Percentiles rank a stretch among this genome's conserved stretches.
Conservation (phyloP, 345 rosid species). For the Syzygium jambos region DNA sequence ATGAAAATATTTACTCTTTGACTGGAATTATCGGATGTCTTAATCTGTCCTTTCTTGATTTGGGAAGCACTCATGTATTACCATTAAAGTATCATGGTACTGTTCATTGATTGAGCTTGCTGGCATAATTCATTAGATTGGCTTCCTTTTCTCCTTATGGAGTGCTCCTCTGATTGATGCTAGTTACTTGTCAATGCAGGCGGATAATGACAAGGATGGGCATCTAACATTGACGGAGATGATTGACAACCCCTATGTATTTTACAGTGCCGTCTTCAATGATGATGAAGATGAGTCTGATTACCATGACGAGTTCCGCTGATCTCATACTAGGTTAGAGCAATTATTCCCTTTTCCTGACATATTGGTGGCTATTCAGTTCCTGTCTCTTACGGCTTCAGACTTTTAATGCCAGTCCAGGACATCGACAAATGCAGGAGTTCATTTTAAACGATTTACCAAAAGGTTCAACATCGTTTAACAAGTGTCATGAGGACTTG, state of each 20-base stretch:
- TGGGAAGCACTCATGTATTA: neutral
- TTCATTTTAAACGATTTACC: neutral
- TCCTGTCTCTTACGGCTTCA: neutral
- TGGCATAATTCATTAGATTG: neutral
- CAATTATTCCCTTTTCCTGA: neutral
- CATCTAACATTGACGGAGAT: constrained; percentile 69
- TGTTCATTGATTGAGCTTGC: neutral
- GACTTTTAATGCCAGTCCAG: neutral
- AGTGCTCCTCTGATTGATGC: neutral
- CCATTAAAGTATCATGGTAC: neutral
- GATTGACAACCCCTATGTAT: constrained; percentile 89
- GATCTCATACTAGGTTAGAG: constrained; percentile 4
- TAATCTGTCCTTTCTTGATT: neutral
- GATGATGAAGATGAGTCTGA: constrained; percentile 70
- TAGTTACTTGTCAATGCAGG: constrained; percentile 38
- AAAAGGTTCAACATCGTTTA: neutral
- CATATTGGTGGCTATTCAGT: neutral
- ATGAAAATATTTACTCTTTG: neutral
- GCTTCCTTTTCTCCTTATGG: neutral
- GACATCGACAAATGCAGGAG: neutral
- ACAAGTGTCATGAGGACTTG: neutral
- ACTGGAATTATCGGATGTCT: neutral
- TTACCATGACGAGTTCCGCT: constrained; percentile 88
- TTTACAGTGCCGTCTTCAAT: constrained; percentile 80
- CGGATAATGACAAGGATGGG: constrained; percentile 82